phyloP scores from a whole-genome alignment of 768 basidiomycete genomes.

The Lactarius indigo region DNA sequence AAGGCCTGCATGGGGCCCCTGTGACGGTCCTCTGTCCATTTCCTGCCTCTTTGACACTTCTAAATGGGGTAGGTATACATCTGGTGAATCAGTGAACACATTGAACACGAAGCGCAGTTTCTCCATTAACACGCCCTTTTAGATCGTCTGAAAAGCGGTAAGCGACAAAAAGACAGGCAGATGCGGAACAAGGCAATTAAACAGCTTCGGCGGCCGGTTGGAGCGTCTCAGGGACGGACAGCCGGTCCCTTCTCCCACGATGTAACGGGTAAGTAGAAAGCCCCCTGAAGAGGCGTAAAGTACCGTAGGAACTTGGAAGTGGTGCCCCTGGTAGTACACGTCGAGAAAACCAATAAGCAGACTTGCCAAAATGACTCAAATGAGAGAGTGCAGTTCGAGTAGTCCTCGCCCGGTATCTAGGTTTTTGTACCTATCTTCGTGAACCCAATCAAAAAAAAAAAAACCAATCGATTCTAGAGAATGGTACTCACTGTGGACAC shows the following conservation, averaged over 20 bases:
- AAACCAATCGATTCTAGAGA: background rate
- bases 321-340: background rate
- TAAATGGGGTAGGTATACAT: background rate
- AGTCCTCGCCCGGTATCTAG: slow-evolving; percentile 49
- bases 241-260: slow-evolving; percentile 47
- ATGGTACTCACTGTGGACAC: slow-evolving; percentile 55
- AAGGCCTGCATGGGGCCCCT: background rate
- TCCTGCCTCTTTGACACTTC: background rate
- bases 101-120: slow-evolving; percentile 41
- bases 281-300: slow-evolving; percentile 63
- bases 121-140: slow-evolving; percentile 45
- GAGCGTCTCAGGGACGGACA: slow-evolving; percentile 58
- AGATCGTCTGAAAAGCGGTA: slow-evolving; percentile 54
- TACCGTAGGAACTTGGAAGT: slow-evolving; percentile 27
- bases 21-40: background rate
- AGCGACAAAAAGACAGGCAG: slow-evolving; percentile 60
- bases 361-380: background rate
- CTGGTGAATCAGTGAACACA: background rate
- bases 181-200: slow-evolving; percentile 44
- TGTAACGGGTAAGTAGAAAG: slow-evolving; percentile 64
- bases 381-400: background rate
- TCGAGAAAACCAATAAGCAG: background rate
- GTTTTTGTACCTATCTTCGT: slow-evolving; percentile 43
- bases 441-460: slow-evolving; percentile 1
- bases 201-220: slow-evolving; percentile 50